Evolutionary conservation across 164 flowering plant genomes (phyloP), one percentile per base, ranked within the genome.

Genomic region (Sedum album): DNA sequence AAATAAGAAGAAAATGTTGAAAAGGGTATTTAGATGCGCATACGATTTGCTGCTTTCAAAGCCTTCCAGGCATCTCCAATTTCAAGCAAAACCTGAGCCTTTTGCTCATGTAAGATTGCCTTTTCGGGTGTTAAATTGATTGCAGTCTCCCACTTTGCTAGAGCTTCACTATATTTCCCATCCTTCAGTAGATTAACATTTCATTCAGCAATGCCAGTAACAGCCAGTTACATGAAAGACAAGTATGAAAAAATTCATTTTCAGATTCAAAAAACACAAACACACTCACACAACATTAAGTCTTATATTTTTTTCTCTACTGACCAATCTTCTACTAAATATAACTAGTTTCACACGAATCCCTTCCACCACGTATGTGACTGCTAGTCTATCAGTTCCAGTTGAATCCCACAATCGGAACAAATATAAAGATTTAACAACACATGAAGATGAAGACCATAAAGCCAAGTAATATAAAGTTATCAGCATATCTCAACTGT

Each of bases 141-240:
- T 49, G 98, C 89, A 74, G 91, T 74, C 77, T 92, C 96, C 98
- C 98, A 92, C 76, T 88, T 92, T 60, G 88, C 88, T 63, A 92
- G 86, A 42, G 96, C 96, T 76, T 90, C 94, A 14, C 77, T 79
- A 73, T 74, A 90, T 75, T 77, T 84, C 51, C 95, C 94, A 67
- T 82, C 85, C 97, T 92, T 79, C 73, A 78, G 69, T 72, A 69
- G 18, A 26, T 14, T 39, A 2, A 25, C 49, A 41, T 60, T 68
- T 14, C 68, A n/a, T 31, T 64, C 25, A 17, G 69, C 69, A 17
- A 41, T 23, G 65, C 25, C 25, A 21, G 28, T 20, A n/a, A 21
- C 28, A 30, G 65, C 25, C 25, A 21, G 28, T 20, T 51, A 21
- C 28, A 51, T 20, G 28, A 51, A 11, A 51, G 57, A 51, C 21